phyloP scores from a whole-genome alignment of 192 early-diverging fungal species.

The Coemansia sp. region DNA sequence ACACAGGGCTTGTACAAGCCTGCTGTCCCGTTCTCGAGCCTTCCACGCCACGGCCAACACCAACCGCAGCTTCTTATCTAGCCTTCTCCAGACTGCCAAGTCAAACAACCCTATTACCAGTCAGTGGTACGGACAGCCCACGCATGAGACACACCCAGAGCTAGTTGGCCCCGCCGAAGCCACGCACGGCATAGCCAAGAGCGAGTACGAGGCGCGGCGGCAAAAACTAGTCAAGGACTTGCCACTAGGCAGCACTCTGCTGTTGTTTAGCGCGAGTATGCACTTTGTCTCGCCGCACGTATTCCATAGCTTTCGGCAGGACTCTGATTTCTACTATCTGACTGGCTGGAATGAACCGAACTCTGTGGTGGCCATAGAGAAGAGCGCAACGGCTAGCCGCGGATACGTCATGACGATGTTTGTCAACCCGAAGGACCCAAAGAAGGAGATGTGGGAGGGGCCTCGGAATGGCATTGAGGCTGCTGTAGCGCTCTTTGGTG shows the following conservation, averaged over 20 bases:
- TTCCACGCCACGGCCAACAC: slow-evolving; percentile 9
- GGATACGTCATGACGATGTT: slow-evolving; percentile 88
- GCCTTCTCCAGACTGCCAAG: slow-evolving; percentile 48
- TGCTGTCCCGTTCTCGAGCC: not conserved
- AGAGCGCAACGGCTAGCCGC: slow-evolving; percentile 31
- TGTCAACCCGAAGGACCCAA: slow-evolving; percentile 75
- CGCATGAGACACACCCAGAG: slow-evolving; percentile 82
- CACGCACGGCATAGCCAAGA: slow-evolving; percentile 74
- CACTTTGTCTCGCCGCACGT: slow-evolving; percentile 89
- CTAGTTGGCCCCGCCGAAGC: slow-evolving; percentile 76
- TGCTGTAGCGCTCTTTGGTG: slow-evolving; percentile 77
- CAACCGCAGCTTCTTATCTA: slow-evolving; percentile 26
- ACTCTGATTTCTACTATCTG: slow-evolving; percentile 90
- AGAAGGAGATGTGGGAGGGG: slow-evolving; percentile 92
- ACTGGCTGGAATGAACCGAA: slow-evolving; percentile 94
- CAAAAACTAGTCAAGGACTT: slow-evolving; percentile 63
- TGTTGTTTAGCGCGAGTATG: slow-evolving; percentile 76
- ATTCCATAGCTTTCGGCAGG: slow-evolving; percentile 94
- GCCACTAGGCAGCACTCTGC: slow-evolving; percentile 67
- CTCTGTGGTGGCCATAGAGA: slow-evolving; percentile 71
- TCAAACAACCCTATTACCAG: slow-evolving; percentile 46
- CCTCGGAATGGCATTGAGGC: slow-evolving; percentile 82
- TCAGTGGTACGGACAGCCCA: slow-evolving; percentile 76
- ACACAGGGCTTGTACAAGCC: not conserved
- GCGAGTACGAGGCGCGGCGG: slow-evolving; percentile 83